Evolutionary conservation across 1,139 yeast genomes (phyloP).

Genomic region (Suhomyces bokatorum): DNA sequence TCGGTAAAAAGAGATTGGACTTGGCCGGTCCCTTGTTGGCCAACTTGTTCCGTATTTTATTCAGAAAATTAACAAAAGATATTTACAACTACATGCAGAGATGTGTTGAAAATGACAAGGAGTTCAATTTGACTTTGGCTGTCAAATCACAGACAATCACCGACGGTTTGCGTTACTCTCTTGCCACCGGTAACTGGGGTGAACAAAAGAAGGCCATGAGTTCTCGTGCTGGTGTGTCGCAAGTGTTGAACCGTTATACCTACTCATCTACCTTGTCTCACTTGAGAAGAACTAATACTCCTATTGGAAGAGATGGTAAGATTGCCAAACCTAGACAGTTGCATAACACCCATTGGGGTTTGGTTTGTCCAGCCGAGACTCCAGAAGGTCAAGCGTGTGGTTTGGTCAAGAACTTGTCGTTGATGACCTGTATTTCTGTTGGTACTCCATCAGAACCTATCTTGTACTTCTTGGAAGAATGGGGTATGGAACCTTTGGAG

Average conservation of each 20-base stretch:
- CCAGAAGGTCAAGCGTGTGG: slow-evolving; percentile 99
- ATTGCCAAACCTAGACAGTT: slow-evolving; percentile 97
- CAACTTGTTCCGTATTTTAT: slow-evolving; percentile 87
- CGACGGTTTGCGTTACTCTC: slow-evolving; percentile 93
- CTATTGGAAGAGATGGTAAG: slow-evolving; percentile 98
- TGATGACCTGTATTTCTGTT: slow-evolving; percentile 97
- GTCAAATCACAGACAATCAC: slow-evolving; percentile 97
- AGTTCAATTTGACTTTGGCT: slow-evolving; percentile 92
- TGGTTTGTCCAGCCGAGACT: slow-evolving; percentile 99
- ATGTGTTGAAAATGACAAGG: slow-evolving; percentile 97
- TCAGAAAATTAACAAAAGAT: slow-evolving; percentile 91
- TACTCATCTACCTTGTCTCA: slow-evolving; percentile 97
- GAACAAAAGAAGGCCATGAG: slow-evolving; percentile 99
- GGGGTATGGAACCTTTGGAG: slow-evolving; percentile 99
- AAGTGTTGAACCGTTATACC: slow-evolving; percentile 95
- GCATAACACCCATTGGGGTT: slow-evolving; percentile 99
- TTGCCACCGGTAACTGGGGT: slow-evolving; percentile 99
- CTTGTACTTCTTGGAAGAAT: slow-evolving; percentile 89
- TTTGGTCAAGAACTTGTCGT: slow-evolving; percentile 88
- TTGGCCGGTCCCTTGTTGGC: slow-evolving; percentile 98
- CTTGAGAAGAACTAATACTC: slow-evolving; percentile 97
- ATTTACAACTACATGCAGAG: slow-evolving; percentile 98
- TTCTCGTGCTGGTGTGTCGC: slow-evolving; percentile 98
- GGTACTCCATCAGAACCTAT: slow-evolving; percentile 98
- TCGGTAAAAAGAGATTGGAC: slow-evolving; percentile 97